Evolutionary conservation across 257 asterid species (phyloP).

Genomic region (Fraxinus excelsior): DNA sequence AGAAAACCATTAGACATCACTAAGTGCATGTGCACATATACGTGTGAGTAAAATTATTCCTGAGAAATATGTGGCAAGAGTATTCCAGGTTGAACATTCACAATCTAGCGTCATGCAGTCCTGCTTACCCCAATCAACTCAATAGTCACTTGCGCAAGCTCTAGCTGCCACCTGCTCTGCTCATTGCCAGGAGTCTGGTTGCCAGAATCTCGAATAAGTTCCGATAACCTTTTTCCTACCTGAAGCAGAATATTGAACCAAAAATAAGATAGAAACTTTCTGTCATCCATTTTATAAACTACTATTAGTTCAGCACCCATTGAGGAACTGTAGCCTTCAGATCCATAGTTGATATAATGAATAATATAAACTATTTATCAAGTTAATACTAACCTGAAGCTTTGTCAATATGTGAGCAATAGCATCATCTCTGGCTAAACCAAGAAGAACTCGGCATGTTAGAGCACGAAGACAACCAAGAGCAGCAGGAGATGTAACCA

Average conservation of each 20-base stretch:
- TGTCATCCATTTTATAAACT: background rate
- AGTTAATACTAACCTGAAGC: slow-evolving; percentile 68
- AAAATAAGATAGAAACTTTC: background rate
- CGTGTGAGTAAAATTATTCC: no score
- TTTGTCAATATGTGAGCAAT: slow-evolving; percentile 93
- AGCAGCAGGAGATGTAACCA: slow-evolving; percentile 89
- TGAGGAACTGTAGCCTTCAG: no score
- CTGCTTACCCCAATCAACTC: slow-evolving; percentile 90
- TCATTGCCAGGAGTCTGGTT: slow-evolving; percentile 77
- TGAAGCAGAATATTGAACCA: slow-evolving; percentile 33
- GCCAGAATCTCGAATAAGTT: slow-evolving; percentile 96
- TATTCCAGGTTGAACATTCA: background rate
- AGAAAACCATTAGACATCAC: no score
- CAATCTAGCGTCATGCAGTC: background rate
- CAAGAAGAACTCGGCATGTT: slow-evolving; percentile 97
- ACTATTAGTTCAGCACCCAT: slow-evolving; percentile 6
- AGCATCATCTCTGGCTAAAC: slow-evolving; percentile 95
- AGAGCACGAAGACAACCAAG: slow-evolving; percentile 98
- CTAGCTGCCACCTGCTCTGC: slow-evolving; percentile 91
- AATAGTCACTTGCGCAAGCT: slow-evolving; percentile 87
- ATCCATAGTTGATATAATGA: background rate
- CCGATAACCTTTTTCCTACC: slow-evolving; percentile 92
- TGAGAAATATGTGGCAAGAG: no score
- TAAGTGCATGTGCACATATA: no score
- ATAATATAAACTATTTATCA: background rate